Percentiles rank a stretch among this genome's conserved stretches.
Evolutionary conservation across 345 rosid species (phyloP).

Genomic region (Rhodamnia rubescens): DNA sequence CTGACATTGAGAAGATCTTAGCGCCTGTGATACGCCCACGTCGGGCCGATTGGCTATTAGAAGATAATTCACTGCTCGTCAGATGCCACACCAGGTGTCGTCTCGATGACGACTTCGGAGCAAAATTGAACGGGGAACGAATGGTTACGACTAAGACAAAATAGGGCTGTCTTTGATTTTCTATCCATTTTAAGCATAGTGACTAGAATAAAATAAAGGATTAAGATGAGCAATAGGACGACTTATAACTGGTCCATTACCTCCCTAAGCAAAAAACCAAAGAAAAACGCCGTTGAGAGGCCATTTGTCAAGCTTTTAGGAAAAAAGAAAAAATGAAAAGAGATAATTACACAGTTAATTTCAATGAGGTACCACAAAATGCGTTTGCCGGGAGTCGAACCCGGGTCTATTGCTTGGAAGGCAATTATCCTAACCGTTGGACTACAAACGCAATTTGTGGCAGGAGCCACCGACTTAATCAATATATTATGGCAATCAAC

Average conservation of each 20-base stretch:
- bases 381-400: constrained; percentile 93
- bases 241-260: neutral
- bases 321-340: too few species aligned
- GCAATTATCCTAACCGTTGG: constrained; percentile 92
- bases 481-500: neutral
- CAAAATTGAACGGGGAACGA: neutral
- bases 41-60: neutral
- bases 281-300: neutral
- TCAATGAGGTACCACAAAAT: neutral
- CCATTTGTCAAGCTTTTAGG: too few species aligned
- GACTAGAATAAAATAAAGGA: neutral
- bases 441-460: constrained; percentile 34
- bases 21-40: neutral
- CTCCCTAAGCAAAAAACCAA: too few species aligned
- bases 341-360: too few species aligned
- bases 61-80: neutral
- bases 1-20: neutral
- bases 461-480: rapidly evolving
- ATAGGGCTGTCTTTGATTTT: neutral
- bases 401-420: constrained; percentile 90
- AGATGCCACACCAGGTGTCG: neutral
- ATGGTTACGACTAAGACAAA: neutral
- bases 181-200: neutral
- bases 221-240: neutral
- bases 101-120: neutral